Conservation (phyloP, 2,329 filamentous ascomycete species). For the Pseudocercospora ulei region DNA sequence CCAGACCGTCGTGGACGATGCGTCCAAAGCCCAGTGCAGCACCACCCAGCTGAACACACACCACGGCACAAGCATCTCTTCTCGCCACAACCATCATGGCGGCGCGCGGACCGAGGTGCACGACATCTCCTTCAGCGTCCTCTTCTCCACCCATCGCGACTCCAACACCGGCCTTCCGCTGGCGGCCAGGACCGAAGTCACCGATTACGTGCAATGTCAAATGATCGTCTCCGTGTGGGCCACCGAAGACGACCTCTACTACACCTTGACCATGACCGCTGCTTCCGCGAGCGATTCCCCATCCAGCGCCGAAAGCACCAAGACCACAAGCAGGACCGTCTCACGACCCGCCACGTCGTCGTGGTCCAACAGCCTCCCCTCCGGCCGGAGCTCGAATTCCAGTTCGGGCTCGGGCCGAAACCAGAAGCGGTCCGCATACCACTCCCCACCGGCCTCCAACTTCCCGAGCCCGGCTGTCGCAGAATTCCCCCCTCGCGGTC, state of each 20-base stretch:
- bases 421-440: conserved; percentile 2
- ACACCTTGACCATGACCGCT: conserved; percentile 64
- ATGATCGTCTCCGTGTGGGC: conserved; percentile 71
- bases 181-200: conserved; percentile 26
- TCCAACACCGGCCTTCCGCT: conserved; percentile 34
- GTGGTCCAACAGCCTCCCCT: conserved; percentile 33
- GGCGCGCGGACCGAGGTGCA: conserved; percentile 40
- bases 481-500: conserved; percentile 58
- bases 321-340: conserved; percentile 37
- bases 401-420: conserved; percentile 31
- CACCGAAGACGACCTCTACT: conserved; percentile 59
- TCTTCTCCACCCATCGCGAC: conserved; percentile 48
- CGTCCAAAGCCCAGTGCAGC: conserved; percentile 26
- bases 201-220: conserved; percentile 49
- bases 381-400: conserved; percentile 36
- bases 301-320: conserved; percentile 18
- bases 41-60: conserved; percentile 27
- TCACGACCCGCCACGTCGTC: conserved; percentile 35
- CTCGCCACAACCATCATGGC: conserved; percentile 9
- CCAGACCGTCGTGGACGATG: conserved; percentile 38
- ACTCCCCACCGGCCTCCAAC: conserved; percentile 27
- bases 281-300: conserved; percentile 31
- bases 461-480: conserved; percentile 47
- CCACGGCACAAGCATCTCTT: conserved; percentile 16
- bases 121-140: conserved; percentile 58